Evolutionary conservation across 2,329 filamentous ascomycete species (phyloP).

Genomic region (Pseudogymnoascus pannorum): DNA sequence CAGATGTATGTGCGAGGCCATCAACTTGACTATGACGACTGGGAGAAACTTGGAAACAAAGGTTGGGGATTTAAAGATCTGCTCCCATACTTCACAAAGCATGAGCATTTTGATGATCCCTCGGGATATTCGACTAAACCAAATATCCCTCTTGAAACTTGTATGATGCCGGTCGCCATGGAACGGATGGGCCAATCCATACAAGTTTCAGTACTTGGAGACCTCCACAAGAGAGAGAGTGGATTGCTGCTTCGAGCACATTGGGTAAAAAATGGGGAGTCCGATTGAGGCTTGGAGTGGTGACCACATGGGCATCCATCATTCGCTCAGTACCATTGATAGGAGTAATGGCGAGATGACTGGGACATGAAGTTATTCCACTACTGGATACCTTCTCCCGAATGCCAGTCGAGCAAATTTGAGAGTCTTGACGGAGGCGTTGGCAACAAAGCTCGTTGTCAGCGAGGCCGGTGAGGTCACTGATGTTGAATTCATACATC

Average conservation of each 20-base stretch:
- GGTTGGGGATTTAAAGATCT: conserved; percentile 38
- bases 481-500: conserved; percentile 22
- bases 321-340: conserved; percentile 9
- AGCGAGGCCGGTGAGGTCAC: conserved; percentile 5
- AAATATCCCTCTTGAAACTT: conserved; percentile 11
- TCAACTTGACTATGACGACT: conserved; percentile 31
- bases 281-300: conserved; percentile 16
- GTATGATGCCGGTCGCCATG: conserved; percentile 15
- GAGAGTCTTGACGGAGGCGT: conserved; percentile 74
- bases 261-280: conserved; percentile 12
- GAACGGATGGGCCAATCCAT: conserved; percentile 16
- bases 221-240: conserved; percentile 9
- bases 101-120: conserved; percentile 17
- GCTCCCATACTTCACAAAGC: conserved; percentile 37
- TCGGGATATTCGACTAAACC: conserved; percentile 12
- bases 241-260: conserved; percentile 10
- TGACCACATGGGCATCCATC: conserved; percentile 12
- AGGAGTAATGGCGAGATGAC: conserved; percentile 10
- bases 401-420: conserved; percentile 46
- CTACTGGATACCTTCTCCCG: conserved; percentile 19
- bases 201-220: conserved; percentile 14
- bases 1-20: conserved; percentile 23
- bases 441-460: conserved; percentile 67
- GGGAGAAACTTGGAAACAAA: conserved; percentile 35
- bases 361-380: conserved; percentile 19